Conservation (phyloP, 2,329 filamentous ascomycete species). For the Talaromyces sp. region DNA sequence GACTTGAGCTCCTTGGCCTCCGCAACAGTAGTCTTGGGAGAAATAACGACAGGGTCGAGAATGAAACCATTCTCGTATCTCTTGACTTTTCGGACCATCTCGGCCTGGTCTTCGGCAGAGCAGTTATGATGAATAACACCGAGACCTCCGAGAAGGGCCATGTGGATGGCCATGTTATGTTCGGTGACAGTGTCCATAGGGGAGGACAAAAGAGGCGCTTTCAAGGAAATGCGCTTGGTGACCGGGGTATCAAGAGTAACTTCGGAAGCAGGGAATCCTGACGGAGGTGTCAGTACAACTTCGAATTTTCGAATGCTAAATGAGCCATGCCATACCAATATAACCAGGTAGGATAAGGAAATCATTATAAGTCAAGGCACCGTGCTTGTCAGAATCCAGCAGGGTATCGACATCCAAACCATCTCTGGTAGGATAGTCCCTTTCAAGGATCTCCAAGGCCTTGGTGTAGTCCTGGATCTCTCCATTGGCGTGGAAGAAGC, state of each 20-base stretch:
- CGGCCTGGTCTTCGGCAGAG: conserved; percentile 92
- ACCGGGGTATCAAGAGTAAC: conserved; percentile 86
- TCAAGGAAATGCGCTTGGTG: conserved; percentile 92
- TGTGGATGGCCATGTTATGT: conserved; percentile 99
- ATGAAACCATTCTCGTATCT: conserved; percentile 99
- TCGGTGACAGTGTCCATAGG: conserved; percentile 99
- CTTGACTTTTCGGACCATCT: conserved; percentile 99
- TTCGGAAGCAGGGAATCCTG: conserved; percentile 83
- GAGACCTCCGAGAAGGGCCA: conserved; percentile 53
- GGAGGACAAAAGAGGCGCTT: conserved; percentile 94
- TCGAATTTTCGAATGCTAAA: background rate
- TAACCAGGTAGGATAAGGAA: conserved; percentile 96
- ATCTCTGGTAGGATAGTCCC: conserved; percentile 74
- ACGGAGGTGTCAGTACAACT: conserved; percentile 16
- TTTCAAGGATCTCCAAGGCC: conserved; percentile 74
- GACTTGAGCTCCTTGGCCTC: conserved; percentile 92
- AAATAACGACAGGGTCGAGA: conserved; percentile 88
- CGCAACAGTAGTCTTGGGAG: conserved; percentile 78
- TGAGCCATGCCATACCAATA: conserved; percentile 60
- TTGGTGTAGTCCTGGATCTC: conserved; percentile 68
- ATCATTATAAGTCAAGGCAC: conserved; percentile 97
- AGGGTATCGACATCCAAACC: conserved; percentile 83
- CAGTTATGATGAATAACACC: conserved; percentile 99
- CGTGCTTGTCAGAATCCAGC: conserved; percentile 85
- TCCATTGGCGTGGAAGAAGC: conserved; percentile 45